Base-by-base conservation (phyloP, 345 rosid species). In the Heritiera littoralis region DNA sequence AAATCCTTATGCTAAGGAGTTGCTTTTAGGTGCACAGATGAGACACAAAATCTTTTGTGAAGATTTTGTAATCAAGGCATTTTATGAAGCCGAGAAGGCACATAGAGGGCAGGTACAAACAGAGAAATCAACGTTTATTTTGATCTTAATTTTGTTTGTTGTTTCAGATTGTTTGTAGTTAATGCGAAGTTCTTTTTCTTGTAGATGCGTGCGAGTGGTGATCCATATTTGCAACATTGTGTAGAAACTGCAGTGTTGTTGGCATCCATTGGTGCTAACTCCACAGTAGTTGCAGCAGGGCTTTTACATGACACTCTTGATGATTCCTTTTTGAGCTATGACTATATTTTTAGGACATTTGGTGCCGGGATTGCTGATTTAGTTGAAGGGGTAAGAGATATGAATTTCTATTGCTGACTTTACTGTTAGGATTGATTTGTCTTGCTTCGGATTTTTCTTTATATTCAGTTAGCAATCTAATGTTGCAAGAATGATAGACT, bases 141-240 rank as follows among this genome's bases (percentile, higher is more conserved):
- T 76, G 73, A 40, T 61, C 58, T 82, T 66, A 49, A 46, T 95
- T 61, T 66, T 64, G 38, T 41, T 41, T 79, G 20, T 55, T 20
- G 18, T 73, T 6, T 38, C 13, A 30, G 41, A 61, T 82, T 79
- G 65, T 20, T 45, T 41, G 30, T 13, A n/a, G 20, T 32, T 12
- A 38, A 68, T 69, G 28, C 59, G 48, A 80, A 14, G 56, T 70
- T 20, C 43, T 78, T 72, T 83, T 43, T 35, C 38, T 79, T 83
- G 81, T 72, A 96, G 99, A 86, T 87, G 94, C 93, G 99, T 72
- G 99, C 95, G 0, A 96, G 93, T 84, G 95, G 99, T 20, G 97
- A 96, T 83, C 98, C 97, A 13, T 96, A 96, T 81, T 76, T 96
- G 89, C 92, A 89, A 80, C 99, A 96, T 89, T 96, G 99, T 30